These are phyloP conservation scores for Xylogone sp. DNA, from an alignment of 2,329 filamentous ascomycete genomes.

Conservation along the genomic window DNA sequence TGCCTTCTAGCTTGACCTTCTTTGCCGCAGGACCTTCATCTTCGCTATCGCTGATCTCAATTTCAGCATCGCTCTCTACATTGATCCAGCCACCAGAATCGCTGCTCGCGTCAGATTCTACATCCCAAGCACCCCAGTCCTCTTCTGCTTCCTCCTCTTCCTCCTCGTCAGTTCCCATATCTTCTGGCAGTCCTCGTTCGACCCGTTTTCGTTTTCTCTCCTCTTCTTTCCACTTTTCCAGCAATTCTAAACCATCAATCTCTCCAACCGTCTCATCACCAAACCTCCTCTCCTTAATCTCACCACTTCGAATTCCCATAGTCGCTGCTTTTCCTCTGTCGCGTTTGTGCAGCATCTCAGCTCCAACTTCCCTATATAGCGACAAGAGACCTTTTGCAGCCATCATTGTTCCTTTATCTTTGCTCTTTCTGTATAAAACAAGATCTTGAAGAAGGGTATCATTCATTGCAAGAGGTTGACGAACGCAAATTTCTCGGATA, in stretches of 20 bases:
- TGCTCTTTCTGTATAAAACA: constrained; percentile 93
- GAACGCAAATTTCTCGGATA: constrained; percentile 87
- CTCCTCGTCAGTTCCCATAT: constrained; percentile 42
- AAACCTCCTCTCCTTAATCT: constrained; percentile 73
- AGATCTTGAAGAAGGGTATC: constrained; percentile 94
- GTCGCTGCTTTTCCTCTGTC: constrained; percentile 90
- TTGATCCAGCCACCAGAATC: constrained; percentile 92
- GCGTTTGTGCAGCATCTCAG: constrained; percentile 82
- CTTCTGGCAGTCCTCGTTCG: constrained; percentile 65
- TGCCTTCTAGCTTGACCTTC: constrained; percentile 50
- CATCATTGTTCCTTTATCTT: constrained; percentile 99
- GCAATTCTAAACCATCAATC: constrained; percentile 87
- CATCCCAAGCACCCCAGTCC: constrained; percentile 27
- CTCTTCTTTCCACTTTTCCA: constrained; percentile 92
- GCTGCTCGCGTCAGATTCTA: constrained; percentile 46
- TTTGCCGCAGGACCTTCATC: constrained; percentile 68
- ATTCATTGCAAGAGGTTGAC: constrained; percentile 94
- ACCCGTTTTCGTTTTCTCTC: constrained; percentile 71
- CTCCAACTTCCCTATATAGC: constrained; percentile 86
- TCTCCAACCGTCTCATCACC: constrained; percentile 77
- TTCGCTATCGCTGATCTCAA: constrained; percentile 68
- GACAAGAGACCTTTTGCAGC: constrained; percentile 88
- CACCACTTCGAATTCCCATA: constrained; percentile 73
- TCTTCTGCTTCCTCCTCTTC: constrained; percentile 16
- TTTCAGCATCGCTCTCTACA: constrained; percentile 79